Base-by-base conservation (phyloP, 2,329 filamentous ascomycete species). In the Myriosclerotinia scirpicola region DNA sequence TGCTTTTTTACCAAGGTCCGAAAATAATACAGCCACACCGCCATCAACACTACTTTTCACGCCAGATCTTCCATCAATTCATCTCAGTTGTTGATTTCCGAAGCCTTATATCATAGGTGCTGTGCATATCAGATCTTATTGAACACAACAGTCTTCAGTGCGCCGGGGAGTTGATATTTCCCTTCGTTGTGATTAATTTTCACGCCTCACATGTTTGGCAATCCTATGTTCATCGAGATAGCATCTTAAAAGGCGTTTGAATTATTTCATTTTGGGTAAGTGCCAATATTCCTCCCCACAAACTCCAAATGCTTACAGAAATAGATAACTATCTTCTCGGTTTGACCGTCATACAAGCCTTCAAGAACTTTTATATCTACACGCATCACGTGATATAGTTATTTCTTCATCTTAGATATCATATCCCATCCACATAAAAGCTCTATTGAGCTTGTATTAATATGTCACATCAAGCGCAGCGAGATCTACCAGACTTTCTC, bases 401-500 rank as follows among this genome's bases (percentile, higher is more conserved):
- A 0, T 38, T 3, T 14, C 34, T 26, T 5, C 20, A 50, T 50
- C 3, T 60, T 50, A 30, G 4, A 11, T 26, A 60, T 6, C 8
- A 26, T 20, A 26, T 50, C 14, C 17, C 30, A 26, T 17, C 5
- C 17, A 22, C 14, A 26, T 26, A 6, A 14, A 26, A 14, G 1
- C 2, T 40, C 14, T 26, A 1, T 30, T 26, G 20, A 22, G 44
- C n/a, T 17, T 26, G n/a, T 26, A 50, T 17, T 14, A 20, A 22
- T 7, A 61, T 61, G 58, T 61, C 58, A 3, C 58, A 61, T 50
- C 58, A 20, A 17, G n/a, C 5, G 5, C 14, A 17, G n/a, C 20
- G 42, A 9, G 71, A 72, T 42, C 54, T 73, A 36, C 72, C 72
- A 1, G 68, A 71, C 5, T 73, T 71, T 34, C 67, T 73, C 3